Conservation (phyloP, 441 rosid species). For the Gossypium davidsonii region DNA sequence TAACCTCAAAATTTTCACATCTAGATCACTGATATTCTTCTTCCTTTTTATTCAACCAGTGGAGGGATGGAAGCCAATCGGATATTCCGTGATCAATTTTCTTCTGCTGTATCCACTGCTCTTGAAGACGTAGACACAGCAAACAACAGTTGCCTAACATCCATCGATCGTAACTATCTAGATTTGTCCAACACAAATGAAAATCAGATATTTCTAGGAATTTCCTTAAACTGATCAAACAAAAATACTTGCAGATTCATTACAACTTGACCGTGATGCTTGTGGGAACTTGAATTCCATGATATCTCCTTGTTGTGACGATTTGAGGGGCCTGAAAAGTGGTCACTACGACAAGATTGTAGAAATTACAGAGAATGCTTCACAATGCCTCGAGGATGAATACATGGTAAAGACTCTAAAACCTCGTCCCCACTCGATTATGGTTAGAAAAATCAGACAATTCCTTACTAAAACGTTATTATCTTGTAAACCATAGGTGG, state of each 20-base stretch:
- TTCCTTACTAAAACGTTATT: background rate
- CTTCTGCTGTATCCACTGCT: constrained; percentile 69
- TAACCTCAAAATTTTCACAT: background rate
- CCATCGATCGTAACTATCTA: constrained; percentile 65
- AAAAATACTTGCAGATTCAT: constrained; percentile 51
- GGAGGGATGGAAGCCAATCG: constrained; percentile 80
- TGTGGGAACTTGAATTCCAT: constrained; percentile 73
- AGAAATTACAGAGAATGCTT: constrained; percentile 79
- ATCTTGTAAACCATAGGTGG: constrained; percentile 47
- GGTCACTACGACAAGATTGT: constrained; percentile 76
- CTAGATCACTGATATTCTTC: background rate
- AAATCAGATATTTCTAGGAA: background rate
- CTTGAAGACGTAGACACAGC: constrained; percentile 60
- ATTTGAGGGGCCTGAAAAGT: constrained; percentile 71
- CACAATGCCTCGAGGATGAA: constrained; percentile 81
- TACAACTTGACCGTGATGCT: constrained; percentile 88
- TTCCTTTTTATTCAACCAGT: constrained; percentile 26
- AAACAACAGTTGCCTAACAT: constrained; percentile 55
- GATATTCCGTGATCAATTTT: constrained; percentile 50
- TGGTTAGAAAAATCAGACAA: background rate
- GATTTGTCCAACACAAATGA: background rate
- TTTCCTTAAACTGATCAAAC: constrained; percentile 7
- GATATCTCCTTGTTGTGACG: constrained; percentile 71
- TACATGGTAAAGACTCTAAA: constrained; percentile 49
- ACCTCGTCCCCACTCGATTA: background rate